Conservation (phyloP, 257 asterid genomes). For the Solanum raphanifolium region DNA sequence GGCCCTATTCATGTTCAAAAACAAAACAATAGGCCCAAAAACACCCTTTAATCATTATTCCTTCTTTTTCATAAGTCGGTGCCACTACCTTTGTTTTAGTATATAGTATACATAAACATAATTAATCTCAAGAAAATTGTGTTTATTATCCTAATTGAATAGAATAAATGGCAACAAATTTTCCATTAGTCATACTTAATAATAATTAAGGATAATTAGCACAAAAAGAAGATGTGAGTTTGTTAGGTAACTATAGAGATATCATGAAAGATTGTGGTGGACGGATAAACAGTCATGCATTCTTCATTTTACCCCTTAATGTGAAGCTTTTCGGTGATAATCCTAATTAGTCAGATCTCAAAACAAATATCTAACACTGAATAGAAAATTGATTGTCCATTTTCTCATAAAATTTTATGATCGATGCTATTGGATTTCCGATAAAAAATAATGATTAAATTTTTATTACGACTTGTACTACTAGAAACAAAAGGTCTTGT, state of each 20-base stretch:
- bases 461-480: neutral
- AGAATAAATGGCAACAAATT: neutral
- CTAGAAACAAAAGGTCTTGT: neutral
- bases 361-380: too few relatives aligned
- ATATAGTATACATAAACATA: neutral
- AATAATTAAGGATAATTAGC: neutral
- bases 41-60: slow-evolving; percentile 1
- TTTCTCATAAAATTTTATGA: neutral
- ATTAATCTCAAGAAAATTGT: neutral
- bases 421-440: neutral
- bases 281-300: neutral
- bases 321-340: neutral
- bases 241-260: neutral
- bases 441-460: neutral
- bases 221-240: neutral
- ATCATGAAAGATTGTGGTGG: neutral
- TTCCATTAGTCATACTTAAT: neutral
- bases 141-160: neutral
- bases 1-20: neutral
- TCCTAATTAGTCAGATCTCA: neutral
- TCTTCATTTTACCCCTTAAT: too few relatives aligned
- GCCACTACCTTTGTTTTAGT: neutral
- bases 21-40: slow-evolving; percentile 1
- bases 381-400: neutral
- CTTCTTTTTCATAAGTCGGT: neutral